Evolutionary conservation across 2,329 filamentous ascomycete species (phyloP).

Genomic region (Bimuria novae-zelandiae): DNA sequence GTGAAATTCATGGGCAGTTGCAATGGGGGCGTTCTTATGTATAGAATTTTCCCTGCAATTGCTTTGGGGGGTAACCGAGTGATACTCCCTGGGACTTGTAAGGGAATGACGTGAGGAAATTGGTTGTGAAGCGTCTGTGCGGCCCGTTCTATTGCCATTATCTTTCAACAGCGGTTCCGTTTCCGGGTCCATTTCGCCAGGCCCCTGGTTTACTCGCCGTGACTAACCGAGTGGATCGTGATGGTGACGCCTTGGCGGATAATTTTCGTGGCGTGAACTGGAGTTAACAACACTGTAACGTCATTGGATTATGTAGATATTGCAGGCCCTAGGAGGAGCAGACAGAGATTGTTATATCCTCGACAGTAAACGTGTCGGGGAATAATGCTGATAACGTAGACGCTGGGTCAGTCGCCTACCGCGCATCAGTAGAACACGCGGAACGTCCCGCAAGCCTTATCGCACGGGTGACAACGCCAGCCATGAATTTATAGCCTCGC

Average conservation of each 20-base stretch:
- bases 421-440: conserved; percentile 2
- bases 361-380: background rate
- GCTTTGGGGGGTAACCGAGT: conserved; percentile 24
- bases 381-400: background rate
- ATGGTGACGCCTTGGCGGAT: conserved; percentile 2
- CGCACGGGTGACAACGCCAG: conserved; percentile 4
- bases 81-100: background rate
- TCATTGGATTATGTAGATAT: background rate
- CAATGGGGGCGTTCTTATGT: conserved; percentile 22
- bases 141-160: conserved; percentile 13
- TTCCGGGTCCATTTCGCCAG: conserved; percentile 26
- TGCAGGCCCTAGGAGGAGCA: background rate
- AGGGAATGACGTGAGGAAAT: conserved; percentile 37
- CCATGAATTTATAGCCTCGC: background rate
- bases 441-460: conserved; percentile 7
- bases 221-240: background rate
- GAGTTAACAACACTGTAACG: background rate
- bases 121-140: conserved; percentile 21
- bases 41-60: conserved; percentile 19
- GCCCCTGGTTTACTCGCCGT: conserved; percentile 8
- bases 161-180: conserved; percentile 30
- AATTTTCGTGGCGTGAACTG: background rate
- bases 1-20: conserved; percentile 20
- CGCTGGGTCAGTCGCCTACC: background rate
- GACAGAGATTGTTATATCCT: background rate